Percentiles rank a stretch among this genome's conserved stretches.
Evolutionary conservation across 495 filamentous ascomycete species (phyloP).

Genomic region (Lasiosphaeria hispida): DNA sequence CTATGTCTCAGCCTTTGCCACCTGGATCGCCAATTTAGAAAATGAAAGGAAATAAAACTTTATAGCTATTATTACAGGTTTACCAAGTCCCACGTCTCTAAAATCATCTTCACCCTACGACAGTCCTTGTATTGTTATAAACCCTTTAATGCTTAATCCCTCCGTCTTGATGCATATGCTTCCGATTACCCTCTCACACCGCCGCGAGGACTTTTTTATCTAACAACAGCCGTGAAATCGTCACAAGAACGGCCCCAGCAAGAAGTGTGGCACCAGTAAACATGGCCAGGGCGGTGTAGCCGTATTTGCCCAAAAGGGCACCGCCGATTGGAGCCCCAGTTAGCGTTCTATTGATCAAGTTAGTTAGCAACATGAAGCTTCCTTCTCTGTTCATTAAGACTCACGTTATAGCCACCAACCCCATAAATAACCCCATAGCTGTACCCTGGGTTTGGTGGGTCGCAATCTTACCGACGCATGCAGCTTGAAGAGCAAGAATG

Average conservation of each 20-base stretch:
- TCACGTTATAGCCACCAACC: constrained; percentile 31
- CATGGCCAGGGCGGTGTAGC: constrained; percentile 28
- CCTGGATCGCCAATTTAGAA: too few species aligned
- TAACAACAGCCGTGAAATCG: constrained; percentile 4
- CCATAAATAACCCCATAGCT: constrained; percentile 46
- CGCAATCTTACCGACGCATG: constrained; percentile 24
- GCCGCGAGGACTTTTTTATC: not conserved
- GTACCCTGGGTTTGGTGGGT: constrained; percentile 37
- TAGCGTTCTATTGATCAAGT: constrained; percentile 21
- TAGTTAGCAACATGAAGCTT: not conserved
- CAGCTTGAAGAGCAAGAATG: constrained; percentile 20
- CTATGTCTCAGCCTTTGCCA: too few species aligned
- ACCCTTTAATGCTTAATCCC: too few species aligned
- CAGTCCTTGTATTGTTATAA: too few species aligned
- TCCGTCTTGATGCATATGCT: too few species aligned
- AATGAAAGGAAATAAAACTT: too few species aligned
- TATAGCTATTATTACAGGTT: too few species aligned
- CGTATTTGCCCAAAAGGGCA: constrained; percentile 34
- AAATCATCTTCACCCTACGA: too few species aligned
- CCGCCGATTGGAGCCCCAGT: constrained; percentile 49
- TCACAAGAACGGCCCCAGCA: constrained; percentile 15
- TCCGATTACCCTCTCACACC: too few species aligned
- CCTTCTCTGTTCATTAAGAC: not conserved
- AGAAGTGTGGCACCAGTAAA: constrained; percentile 24
- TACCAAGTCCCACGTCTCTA: too few species aligned